phyloP scores from a whole-genome alignment of 2,329 filamentous ascomycete genomes.

The Penicillium sp. region DNA sequence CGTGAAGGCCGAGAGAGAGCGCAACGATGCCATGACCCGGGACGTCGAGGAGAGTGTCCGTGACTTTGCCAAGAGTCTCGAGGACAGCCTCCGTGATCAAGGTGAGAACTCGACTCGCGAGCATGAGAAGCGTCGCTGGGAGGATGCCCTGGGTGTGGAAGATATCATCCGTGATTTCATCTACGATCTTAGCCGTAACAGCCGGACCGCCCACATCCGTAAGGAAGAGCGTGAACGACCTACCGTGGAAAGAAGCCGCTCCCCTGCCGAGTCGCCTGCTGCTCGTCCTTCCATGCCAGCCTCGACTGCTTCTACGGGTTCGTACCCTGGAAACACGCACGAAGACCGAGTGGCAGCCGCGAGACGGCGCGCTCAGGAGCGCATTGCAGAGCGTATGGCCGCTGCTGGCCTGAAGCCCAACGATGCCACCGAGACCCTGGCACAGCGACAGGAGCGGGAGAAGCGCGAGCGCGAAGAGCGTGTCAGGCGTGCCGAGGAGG shows the following conservation, averaged over 20 bases:
- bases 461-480: constrained; percentile 84
- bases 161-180: constrained; percentile 98
- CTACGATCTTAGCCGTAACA: constrained; percentile 88
- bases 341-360: constrained; percentile 96
- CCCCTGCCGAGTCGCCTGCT: constrained; percentile 42
- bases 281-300: constrained; percentile 48
- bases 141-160: constrained; percentile 93
- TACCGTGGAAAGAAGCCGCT: constrained; percentile 48
- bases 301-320: constrained; percentile 62
- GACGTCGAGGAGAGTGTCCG: constrained; percentile 96
- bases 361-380: constrained; percentile 93
- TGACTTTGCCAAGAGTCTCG: constrained; percentile 81
- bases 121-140: constrained; percentile 91
- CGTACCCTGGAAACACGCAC: constrained; percentile 82
- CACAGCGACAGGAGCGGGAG: constrained; percentile 86
- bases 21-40: constrained; percentile 93
- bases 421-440: constrained; percentile 76
- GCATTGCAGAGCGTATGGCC: constrained; percentile 94
- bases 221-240: constrained; percentile 63
- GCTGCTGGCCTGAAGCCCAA: constrained; percentile 85
- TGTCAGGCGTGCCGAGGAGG: constrained; percentile 85
- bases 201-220: constrained; percentile 71
- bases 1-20: constrained; percentile 81
- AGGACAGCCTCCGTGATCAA: constrained; percentile 83
- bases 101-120: constrained; percentile 74